Conservation (phyloP, 306 rosid species). For the Casuarina equisetifolia region DNA sequence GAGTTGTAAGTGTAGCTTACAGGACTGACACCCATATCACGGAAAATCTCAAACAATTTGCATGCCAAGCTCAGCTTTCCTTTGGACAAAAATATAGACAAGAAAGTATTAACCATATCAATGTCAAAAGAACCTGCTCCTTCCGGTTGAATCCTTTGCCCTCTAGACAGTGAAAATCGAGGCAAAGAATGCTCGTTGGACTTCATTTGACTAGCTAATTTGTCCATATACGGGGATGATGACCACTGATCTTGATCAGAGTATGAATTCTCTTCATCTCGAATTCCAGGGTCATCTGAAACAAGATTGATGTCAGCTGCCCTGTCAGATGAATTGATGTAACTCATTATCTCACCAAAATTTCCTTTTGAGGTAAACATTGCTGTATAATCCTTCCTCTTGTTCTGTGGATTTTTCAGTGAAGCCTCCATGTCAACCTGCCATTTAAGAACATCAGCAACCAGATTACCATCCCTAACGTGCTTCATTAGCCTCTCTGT, state of each 20-base stretch:
- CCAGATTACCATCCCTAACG: conserved; percentile 67
- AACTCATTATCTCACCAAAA: conserved; percentile 50
- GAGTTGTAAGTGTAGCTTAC: conserved; percentile 81
- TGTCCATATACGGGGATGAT: conserved; percentile 79
- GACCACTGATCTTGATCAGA: conserved; percentile 61
- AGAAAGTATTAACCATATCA: conserved; percentile 84
- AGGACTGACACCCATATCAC: conserved; percentile 65
- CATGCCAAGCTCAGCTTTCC: conserved; percentile 87
- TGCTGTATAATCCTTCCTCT: conserved; percentile 57
- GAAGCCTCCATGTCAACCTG: conserved; percentile 73
- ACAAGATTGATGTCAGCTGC: conserved; percentile 15
- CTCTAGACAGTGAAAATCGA: conserved; percentile 47
- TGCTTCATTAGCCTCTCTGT: conserved; percentile 82
- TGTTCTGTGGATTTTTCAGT: conserved; percentile 53
- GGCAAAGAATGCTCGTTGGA: conserved; percentile 37
- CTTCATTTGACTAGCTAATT: conserved; percentile 50
- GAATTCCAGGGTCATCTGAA: conserved; percentile 24
- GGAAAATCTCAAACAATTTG: conserved; percentile 85
- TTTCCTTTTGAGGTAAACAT: conserved; percentile 68
- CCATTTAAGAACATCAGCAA: conserved; percentile 74
- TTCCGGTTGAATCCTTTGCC: conserved; percentile 65
- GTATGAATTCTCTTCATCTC: conserved; percentile 22
- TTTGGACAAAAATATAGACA: conserved; percentile 82
- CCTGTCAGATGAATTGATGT: conserved; percentile 35
- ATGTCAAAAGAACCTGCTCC: conserved; percentile 58